phyloP scores from a whole-genome alignment of 192 early-diverging fungal species.

The Oehlia diaphana region DNA sequence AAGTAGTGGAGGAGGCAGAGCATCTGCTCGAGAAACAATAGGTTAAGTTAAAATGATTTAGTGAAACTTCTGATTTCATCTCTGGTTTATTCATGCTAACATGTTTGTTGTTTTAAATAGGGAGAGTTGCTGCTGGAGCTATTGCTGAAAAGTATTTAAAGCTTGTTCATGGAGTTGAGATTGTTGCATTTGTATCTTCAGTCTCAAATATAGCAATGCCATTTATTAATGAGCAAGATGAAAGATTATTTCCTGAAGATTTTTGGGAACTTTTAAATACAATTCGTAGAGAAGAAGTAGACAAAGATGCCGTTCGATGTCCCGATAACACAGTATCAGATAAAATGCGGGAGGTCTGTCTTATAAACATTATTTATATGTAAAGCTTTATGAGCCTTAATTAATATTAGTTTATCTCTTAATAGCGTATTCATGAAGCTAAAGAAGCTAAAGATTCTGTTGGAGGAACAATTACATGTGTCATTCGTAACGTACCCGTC shows the following conservation, averaged over 20 bases:
- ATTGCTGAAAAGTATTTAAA: constrained; percentile 96
- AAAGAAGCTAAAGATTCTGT: constrained; percentile 86
- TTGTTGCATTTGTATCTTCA: constrained; percentile 92
- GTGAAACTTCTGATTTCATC: neutral
- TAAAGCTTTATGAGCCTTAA: neutral
- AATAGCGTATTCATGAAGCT: constrained; percentile 74
- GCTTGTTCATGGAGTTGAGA: constrained; percentile 79
- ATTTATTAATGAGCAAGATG: constrained; percentile 52
- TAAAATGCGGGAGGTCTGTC: constrained; percentile 75
- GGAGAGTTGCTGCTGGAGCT: constrained; percentile 94
- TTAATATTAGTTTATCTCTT: neutral
- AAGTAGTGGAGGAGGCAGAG: constrained; percentile 89
- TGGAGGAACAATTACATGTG: constrained; percentile 94
- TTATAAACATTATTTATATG: neutral
- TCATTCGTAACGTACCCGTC: constrained; percentile 87
- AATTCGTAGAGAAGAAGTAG: constrained; percentile 73
- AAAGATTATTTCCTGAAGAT: constrained; percentile 45
- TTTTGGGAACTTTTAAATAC: constrained; percentile 68
- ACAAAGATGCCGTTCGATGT: constrained; percentile 86
- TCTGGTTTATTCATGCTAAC: neutral
- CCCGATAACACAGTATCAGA: constrained; percentile 74
- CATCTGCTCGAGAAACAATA: constrained; percentile 95
- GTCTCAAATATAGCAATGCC: constrained; percentile 84
- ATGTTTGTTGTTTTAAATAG: constrained; percentile 39
- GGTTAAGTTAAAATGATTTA: constrained; percentile 39